Evolutionary conservation across 352 stramenopile genomes (phyloP), one percentile per base, ranked within the genome.

Genomic region (Pythium oligandrum): DNA sequence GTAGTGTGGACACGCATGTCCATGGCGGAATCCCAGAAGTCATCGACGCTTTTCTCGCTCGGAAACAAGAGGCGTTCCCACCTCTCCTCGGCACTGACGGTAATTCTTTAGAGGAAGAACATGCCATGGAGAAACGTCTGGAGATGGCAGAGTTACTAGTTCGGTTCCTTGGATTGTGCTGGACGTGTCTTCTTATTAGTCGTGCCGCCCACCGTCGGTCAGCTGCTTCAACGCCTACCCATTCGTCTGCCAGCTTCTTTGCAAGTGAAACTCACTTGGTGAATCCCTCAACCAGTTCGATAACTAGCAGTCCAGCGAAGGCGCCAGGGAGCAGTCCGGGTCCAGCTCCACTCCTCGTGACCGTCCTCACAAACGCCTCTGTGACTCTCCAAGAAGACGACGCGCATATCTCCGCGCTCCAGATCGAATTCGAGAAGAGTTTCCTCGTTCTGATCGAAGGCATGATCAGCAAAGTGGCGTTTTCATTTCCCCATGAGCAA

Each of bases 1-100:
- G 81, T 3, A 92, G 81, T 33, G 80, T 92, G 4, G 78, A 92
- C 57, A 88, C 81, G 0, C 77, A 92, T 40, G 81, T 92, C 6
- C 75, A 92, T 48, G 81, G 81, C 32, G 81, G 81, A 6, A 70
- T 88, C 8, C 78, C 81, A 0, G 81, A 92, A 60, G 75, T 92
- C 0, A 70, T 92, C 44, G 75, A 86, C 12, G 78, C 74, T 0
- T 92, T 92, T 44, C 67, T 92, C n/a, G 12, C 42, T 7, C 9
- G 40, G 1, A 7, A 43, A 4, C 42, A 10, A 4, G 35, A 32
- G 0, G 26, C 33, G 4, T 33, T 64, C 0, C 60, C 62, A 4
- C 32, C 26, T 2, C 46, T 88, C 7, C 33, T 85, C 6, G 57
- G 80, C 32, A 54, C 50, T 3, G 57, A 68, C 34, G 78, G 78